Percentiles rank a stretch among this genome's conserved stretches.
Conservation (phyloP, 352 stramenopile genomes). For the Pythium chondricola region DNA sequence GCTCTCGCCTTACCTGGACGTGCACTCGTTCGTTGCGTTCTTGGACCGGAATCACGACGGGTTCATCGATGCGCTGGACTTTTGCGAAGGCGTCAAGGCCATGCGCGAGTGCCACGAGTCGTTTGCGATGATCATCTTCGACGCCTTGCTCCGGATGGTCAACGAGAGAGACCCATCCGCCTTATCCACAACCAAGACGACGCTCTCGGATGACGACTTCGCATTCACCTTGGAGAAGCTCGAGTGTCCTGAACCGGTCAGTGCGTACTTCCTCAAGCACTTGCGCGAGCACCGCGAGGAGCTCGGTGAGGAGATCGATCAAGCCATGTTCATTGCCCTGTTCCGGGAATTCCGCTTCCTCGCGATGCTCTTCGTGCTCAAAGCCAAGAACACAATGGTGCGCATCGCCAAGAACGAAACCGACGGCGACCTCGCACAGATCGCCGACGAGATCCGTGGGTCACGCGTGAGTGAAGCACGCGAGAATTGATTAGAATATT, state of each 20-base stretch:
- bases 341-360: slow-evolving; percentile 61
- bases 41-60: slow-evolving; percentile 62
- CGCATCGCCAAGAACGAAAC: slow-evolving; percentile 40
- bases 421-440: slow-evolving; percentile 42
- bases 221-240: slow-evolving; percentile 42
- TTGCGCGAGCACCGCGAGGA: slow-evolving; percentile 32
- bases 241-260: slow-evolving; percentile 47
- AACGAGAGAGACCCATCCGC: slow-evolving; percentile 10
- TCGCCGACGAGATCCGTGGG: slow-evolving; percentile 38
- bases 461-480: slow-evolving; percentile 6
- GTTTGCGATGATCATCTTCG: slow-evolving; percentile 63
- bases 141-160: slow-evolving; percentile 44
- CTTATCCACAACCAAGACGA: neutral
- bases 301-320: slow-evolving; percentile 21
- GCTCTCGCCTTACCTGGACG: slow-evolving; percentile 59
- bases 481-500: slow-evolving; percentile 17
- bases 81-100: slow-evolving; percentile 53
- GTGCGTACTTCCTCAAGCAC: slow-evolving; percentile 58
- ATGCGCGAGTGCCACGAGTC: slow-evolving; percentile 46
- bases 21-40: slow-evolving; percentile 52
- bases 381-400: slow-evolving; percentile 57
- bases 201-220: slow-evolving; percentile 31
- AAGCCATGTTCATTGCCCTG: slow-evolving; percentile 34
- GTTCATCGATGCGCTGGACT: slow-evolving; percentile 69
- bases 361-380: slow-evolving; percentile 55